Evolutionary conservation across 164 flowering plant species (phyloP).

Genomic region (grape (Vitis vinifera)): DNA sequence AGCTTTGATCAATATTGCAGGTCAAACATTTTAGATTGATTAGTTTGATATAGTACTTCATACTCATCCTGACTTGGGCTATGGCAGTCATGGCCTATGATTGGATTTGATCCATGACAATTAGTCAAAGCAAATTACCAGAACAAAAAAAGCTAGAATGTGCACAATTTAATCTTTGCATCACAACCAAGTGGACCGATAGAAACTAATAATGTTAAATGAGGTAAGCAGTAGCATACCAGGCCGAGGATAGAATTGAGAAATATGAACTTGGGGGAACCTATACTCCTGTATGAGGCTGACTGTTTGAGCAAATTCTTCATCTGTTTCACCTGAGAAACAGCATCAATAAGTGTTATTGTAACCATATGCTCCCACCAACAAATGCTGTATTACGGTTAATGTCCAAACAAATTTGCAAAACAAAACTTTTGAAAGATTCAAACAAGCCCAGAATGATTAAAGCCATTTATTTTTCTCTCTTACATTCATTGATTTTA

Average conservation of each 20-base stretch:
- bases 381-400: background rate
- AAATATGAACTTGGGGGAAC: constrained; percentile 94
- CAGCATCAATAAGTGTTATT: constrained; percentile 3
- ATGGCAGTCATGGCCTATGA: no score
- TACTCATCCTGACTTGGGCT: no score
- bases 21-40: no score
- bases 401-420: background rate
- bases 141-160: background rate
- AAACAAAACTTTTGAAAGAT: background rate
- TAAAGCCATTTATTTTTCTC: background rate
- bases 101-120: no score
- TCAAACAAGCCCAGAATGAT: background rate
- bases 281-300: constrained; percentile 74
- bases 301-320: constrained; percentile 83
- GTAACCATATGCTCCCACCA: background rate
- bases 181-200: background rate
- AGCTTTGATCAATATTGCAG: no score
- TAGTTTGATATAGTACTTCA: no score
- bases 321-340: constrained; percentile 94
- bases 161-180: background rate
- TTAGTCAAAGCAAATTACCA: background rate
- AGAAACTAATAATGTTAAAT: background rate
- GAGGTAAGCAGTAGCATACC: constrained; percentile 38
- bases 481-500: no score
- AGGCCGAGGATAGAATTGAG: constrained; percentile 98